Evolutionary conservation across 2,329 filamentous ascomycete species (phyloP), one percentile per base, ranked within the genome.

Genomic region (Xylariaceae sp.): DNA sequence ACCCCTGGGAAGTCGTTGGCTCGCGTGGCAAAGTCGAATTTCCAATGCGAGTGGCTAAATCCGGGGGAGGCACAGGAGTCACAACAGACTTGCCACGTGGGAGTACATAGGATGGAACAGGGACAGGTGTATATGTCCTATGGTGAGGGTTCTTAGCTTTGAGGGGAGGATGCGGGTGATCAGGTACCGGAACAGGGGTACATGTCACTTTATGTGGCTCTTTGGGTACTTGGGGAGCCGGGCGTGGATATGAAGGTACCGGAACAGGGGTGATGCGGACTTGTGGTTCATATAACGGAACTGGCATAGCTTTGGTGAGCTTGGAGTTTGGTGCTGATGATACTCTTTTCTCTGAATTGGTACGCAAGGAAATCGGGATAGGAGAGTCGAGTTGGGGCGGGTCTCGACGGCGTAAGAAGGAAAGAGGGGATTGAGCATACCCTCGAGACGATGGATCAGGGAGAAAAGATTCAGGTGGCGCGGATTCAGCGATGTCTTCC

Each of bases 291-390:
- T n/a, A 40, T n/a, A 47, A 37, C 19, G 47, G 40, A 41, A 45
- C 49, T 54, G 49, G 44, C 22, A 52, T 40, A 42, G 44, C 44
- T 41, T 40, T 44, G 33, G 40, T 52, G 44, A 53, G 47, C 50
- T 51, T 37, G 22, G 39, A 33, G 14, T 37, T 45, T 32, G 20
- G 35, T 25, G 37, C 37, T 14, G 16, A 50, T 19, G 14, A 14
- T 36, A 20, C 42, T 34, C 17, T 22, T 23, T 45, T 45, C 44
- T 39, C 53, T 11, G 23, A 29, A 39, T 32, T 48, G 21, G 37
- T 25, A 32, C 16, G 48, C 7, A 53, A 44, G 27, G 48, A 48
- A 32, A 51, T 42, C 16, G 54, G 55, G 34, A 49, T 19, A 20
- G 50, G 23, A 33, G 44, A 19, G 3, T 14, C 8, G 35, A 21